Percentiles rank a stretch among this genome's conserved stretches.
Evolutionary conservation across 352 stramenopile species (phyloP).

Genomic region (Peronosclerospora sorghi): DNA sequence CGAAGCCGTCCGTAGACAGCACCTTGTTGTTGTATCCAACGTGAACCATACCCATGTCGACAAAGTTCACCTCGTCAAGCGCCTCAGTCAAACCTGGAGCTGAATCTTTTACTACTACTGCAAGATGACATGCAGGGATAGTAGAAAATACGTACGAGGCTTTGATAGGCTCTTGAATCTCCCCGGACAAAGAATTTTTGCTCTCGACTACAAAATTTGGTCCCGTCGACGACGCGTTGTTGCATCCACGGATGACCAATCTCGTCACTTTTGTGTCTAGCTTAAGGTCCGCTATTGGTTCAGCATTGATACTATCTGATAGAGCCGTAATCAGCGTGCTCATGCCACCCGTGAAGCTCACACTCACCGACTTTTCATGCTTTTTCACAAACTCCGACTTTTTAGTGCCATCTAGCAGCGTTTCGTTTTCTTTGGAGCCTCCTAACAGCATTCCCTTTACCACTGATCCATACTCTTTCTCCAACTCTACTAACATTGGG

Average conservation of each 20-base stretch:
- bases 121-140: conserved; percentile 51
- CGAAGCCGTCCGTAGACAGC: conserved; percentile 64
- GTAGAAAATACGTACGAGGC: conserved; percentile 72
- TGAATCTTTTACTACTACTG: conserved; percentile 27
- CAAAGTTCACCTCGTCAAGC: conserved; percentile 59
- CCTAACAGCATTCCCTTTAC: conserved; percentile 65
- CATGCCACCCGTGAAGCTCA: conserved; percentile 81
- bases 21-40: conserved; percentile 54
- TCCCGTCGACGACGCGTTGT: conserved; percentile 6
- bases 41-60: conserved; percentile 77
- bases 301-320: conserved; percentile 24
- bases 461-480: conserved; percentile 66
- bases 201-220: conserved; percentile 31
- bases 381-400: conserved; percentile 67
- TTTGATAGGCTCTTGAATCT: conserved; percentile 24
- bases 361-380: conserved; percentile 66
- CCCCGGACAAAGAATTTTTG: conserved; percentile 21
- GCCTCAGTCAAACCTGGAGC: conserved; percentile 38
- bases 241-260: conserved; percentile 13
- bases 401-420: conserved; percentile 47
- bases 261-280: conserved; percentile 25
- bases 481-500: conserved; percentile 61
- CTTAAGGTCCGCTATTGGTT: conserved; percentile 34
- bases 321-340: conserved; percentile 51
- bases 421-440: conserved; percentile 15